phyloP scores from a whole-genome alignment of 768 basidiomycete species.

The Tricholoma terreum region DNA sequence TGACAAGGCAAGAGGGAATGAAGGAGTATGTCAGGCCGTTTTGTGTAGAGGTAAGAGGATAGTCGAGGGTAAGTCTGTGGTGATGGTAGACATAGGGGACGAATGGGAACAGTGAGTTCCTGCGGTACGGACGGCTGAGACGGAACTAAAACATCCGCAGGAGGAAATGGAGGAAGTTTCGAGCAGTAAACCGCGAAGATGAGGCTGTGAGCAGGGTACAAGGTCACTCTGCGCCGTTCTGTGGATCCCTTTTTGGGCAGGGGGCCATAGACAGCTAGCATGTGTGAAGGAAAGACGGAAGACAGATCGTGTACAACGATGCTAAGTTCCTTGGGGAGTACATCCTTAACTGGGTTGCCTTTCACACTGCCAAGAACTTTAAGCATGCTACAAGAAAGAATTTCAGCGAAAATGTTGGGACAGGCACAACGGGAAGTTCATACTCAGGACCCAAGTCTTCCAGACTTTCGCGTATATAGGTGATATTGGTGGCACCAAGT shows the following conservation, averaged over 20 bases:
- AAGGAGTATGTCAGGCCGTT: slow-evolving; percentile 49
- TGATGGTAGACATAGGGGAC: slow-evolving; percentile 59
- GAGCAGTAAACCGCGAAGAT: slow-evolving; percentile 70
- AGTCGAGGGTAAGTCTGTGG: slow-evolving; percentile 60
- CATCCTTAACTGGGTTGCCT: slow-evolving; percentile 25
- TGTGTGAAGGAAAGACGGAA: slow-evolving; percentile 45
- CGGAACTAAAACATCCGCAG: slow-evolving; percentile 24
- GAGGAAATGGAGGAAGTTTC: slow-evolving; percentile 54
- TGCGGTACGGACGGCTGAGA: slow-evolving; percentile 20
- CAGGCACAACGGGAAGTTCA: slow-evolving; percentile 8
- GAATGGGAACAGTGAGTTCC: slow-evolving; percentile 48
- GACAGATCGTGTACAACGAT: slow-evolving; percentile 36
- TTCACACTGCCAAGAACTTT: slow-evolving; percentile 38
- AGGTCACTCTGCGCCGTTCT: slow-evolving; percentile 33
- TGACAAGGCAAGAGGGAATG: slow-evolving; percentile 44
- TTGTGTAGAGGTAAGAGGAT: slow-evolving; percentile 65
- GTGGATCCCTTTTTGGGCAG: slow-evolving; percentile 12
- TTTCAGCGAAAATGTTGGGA: background rate
- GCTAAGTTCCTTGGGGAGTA: slow-evolving; percentile 41
- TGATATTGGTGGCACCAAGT: slow-evolving; percentile 43
- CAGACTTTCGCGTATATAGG: slow-evolving; percentile 53
- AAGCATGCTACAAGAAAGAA: slow-evolving; percentile 30
- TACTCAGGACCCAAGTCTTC: slow-evolving; percentile 41
- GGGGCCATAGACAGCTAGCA: slow-evolving; percentile 44
- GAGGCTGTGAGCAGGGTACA: slow-evolving; percentile 69